Evolutionary conservation across 345 rosid genomes (phyloP).

Genomic region (Geranium rotundifolium): DNA sequence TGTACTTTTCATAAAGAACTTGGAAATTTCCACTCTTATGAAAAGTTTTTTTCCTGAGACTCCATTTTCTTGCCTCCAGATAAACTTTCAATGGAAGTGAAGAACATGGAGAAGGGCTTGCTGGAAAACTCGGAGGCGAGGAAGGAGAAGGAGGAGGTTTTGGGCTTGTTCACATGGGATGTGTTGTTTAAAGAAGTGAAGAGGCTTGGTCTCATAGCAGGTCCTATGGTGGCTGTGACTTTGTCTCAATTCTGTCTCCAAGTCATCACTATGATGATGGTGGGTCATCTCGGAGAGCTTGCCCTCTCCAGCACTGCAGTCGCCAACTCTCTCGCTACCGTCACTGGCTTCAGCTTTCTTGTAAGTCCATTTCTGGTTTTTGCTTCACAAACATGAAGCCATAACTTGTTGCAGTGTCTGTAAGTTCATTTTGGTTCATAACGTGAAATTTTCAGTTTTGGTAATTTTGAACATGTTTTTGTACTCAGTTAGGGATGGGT

Average conservation of each 20-base stretch:
- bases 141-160: not conserved
- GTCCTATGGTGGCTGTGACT: not conserved
- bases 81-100: too few species aligned
- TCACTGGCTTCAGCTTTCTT: conserved; percentile 31
- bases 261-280: not conserved
- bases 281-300: conserved; percentile 25
- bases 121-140: not conserved
- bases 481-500: conserved; percentile 45
- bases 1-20: not conserved
- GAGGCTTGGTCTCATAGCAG: not conserved
- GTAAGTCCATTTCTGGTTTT: conserved; percentile 9
- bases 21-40: not conserved
- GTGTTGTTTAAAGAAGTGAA: not conserved
- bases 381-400: not conserved
- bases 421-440: not conserved
- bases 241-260: not conserved
- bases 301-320: conserved; percentile 25
- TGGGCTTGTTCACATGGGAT: not conserved
- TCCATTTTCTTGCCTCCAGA: not conserved
- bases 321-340: conserved; percentile 25
- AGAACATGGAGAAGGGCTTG: not conserved
- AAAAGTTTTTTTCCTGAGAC: too few species aligned
- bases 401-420: too few species aligned
- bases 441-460: not conserved
- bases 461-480: not conserved